Percentiles rank a stretch among this genome's conserved stretches.
Evolutionary conservation across 352 stramenopile species (phyloP).

Genomic region (Globisporangium spinosum): DNA sequence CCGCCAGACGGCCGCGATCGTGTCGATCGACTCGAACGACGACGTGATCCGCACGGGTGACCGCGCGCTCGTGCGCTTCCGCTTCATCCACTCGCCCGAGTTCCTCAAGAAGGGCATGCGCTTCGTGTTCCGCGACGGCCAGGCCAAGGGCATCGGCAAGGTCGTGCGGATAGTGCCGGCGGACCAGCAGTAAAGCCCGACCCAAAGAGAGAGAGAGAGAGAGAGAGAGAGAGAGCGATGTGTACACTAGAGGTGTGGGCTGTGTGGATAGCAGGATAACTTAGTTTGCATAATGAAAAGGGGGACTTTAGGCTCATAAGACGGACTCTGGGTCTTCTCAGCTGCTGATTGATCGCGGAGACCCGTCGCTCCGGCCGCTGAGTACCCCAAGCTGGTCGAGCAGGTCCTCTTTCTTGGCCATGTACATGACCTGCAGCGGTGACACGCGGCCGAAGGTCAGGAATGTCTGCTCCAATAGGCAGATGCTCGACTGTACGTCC

Average conservation of each 20-base stretch:
- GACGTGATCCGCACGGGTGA: conserved; percentile 90
- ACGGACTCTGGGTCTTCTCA: not conserved
- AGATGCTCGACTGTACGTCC: conserved; percentile 66
- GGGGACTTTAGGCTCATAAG: not conserved
- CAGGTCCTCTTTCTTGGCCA: conserved; percentile 68
- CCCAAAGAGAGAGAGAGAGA: not conserved
- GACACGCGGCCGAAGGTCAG: conserved; percentile 46
- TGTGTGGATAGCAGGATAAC: conserved; percentile 1
- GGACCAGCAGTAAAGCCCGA: conserved; percentile 17
- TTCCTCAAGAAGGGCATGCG: conserved; percentile 95
- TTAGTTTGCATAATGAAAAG: conserved; percentile 1
- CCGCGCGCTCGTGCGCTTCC: conserved; percentile 85
- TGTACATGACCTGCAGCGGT: conserved; percentile 76
- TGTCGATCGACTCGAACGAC: conserved; percentile 78
- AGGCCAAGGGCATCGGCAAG: conserved; percentile 96
- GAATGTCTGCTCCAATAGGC: conserved; percentile 64
- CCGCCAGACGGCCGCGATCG: conserved; percentile 87
- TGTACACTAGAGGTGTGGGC: conserved; percentile 17
- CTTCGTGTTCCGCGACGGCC: conserved; percentile 97
- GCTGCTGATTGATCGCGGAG: not conserved
- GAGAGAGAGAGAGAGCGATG: not conserved
- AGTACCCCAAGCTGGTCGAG: conserved; percentile 39
- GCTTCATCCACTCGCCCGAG: conserved; percentile 91
- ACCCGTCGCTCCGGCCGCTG: conserved; percentile 22
- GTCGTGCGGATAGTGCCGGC: conserved; percentile 69